Percentiles rank a stretch among this genome's conserved stretches.
phyloP scores from a whole-genome alignment of 108 stramenopile genomes.

The Skeletonema tropicum region DNA sequence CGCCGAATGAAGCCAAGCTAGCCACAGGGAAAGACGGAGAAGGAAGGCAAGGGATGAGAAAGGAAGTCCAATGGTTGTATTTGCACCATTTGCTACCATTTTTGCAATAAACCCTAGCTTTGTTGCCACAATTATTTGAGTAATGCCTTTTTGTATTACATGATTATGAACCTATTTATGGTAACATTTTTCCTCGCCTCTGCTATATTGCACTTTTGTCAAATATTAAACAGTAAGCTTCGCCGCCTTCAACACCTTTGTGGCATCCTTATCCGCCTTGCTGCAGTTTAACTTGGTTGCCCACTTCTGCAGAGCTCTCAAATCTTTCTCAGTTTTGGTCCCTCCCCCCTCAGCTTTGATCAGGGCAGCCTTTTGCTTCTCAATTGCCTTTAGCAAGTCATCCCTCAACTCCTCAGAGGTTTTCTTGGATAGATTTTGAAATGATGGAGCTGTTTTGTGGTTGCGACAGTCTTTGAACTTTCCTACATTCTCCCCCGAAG shows the following conservation, averaged over 20 bases:
- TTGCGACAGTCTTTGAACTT: constrained; percentile 77
- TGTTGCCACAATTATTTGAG: too few species aligned
- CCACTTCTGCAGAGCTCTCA: constrained; percentile 80
- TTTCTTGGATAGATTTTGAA: constrained; percentile 76
- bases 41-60: too few species aligned
- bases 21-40: too few species aligned
- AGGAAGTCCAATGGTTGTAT: too few species aligned
- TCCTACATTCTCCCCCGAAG: constrained; percentile 76
- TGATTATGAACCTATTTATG: constrained; percentile 7
- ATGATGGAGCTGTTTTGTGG: constrained; percentile 56
- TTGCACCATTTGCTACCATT: too few species aligned
- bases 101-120: too few species aligned
- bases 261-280: constrained; percentile 86
- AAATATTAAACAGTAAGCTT: constrained; percentile 11
- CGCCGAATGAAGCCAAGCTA: too few species aligned
- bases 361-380: constrained; percentile 69
- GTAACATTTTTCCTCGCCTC: not conserved
- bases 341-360: constrained; percentile 70
- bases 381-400: constrained; percentile 67
- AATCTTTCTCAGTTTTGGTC: constrained; percentile 72
- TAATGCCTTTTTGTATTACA: not conserved
- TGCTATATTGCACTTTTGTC: not conserved
- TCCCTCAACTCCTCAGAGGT: constrained; percentile 68
- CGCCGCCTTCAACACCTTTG: constrained; percentile 76
- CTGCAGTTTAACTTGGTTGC: constrained; percentile 70